Evolutionary conservation across 371 early-diverging fungal species (phyloP).

Genomic region (Vairimorpha apis): DNA sequence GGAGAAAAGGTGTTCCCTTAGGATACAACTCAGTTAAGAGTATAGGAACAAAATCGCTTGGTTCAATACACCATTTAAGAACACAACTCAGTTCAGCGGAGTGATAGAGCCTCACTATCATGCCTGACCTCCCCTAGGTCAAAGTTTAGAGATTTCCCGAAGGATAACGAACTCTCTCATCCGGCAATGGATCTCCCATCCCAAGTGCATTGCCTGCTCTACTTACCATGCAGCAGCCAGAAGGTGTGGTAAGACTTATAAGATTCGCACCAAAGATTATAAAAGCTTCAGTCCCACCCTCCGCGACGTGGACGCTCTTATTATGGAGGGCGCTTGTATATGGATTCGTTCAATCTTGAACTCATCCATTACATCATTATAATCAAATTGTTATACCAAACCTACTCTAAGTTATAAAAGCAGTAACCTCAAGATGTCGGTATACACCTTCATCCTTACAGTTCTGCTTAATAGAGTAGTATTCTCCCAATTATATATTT

Average conservation of each 20-base stretch:
- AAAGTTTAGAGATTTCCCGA: too few species aligned
- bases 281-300: too few species aligned
- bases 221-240: neutral
- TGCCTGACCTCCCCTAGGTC: too few species aligned
- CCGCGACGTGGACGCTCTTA: neutral
- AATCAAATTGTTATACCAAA: neutral
- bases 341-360: conserved; percentile 4
- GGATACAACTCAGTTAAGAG: too few species aligned
- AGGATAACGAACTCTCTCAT: neutral
- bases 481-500: conserved; percentile 23
- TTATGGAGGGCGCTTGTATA: neutral
- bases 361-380: neutral
- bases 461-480: conserved; percentile 2
- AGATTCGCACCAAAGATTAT: too few species aligned
- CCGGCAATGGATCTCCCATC: neutral
- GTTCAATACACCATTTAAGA: neutral
- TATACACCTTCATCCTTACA: conserved; percentile 36
- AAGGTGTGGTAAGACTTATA: neutral
- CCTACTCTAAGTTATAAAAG: neutral
- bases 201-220: neutral
- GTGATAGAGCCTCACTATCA: too few species aligned
- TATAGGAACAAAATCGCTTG: too few species aligned
- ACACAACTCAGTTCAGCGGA: neutral
- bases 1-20: too few species aligned
- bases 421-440: conserved; percentile 29